Base-by-base conservation (phyloP, 805 yeast species). In the Wickerhamiella alocasiicola region DNA sequence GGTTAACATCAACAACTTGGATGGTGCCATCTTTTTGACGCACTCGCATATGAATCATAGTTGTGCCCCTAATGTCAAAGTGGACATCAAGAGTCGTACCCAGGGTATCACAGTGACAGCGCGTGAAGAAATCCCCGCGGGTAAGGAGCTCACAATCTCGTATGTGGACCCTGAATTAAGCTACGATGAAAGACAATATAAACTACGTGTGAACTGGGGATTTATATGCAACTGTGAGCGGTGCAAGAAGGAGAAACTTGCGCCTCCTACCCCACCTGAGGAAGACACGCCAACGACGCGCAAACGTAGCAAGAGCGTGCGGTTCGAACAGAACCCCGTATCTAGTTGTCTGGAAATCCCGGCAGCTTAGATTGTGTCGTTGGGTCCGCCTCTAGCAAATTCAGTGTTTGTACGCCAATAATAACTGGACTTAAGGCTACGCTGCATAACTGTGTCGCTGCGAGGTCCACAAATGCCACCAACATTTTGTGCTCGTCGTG, bases 371-470 rank as follows among this genome's bases (percentile, higher is more conserved):
- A 17, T 19, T 34, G n/a, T n/a, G n/a, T n/a, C n/a, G n/a, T n/a
- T n/a, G n/a, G n/a, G n/a, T n/a, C 38, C 21, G 19, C 33, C 21
- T 28, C 31, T 6, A 37, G 25, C 18, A 30, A 29, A 3, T 34
- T 24, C 55, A 87, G 78, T 0, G 95, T 81, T 17, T 87, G 74
- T 9, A 77, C 74, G 9, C 95, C 95, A 7, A 85, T 76, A 47
- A 76, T 78, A 36, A 87, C 74, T 1, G 84, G 79, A 31, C 79
- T 78, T 46, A 77, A 72, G 11, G 88, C 67, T 43, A 82, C 65
- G 46, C 78, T 74, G 38, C 82, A 71, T 46, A 87, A 72, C 62
- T 85, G 94, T 31, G 78, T 67, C 0, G 91, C 71, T 40, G 85
- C 73, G 24, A 83, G 62, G 52, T 82, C 74, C 5, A 81, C 62